Evolutionary conservation across 176 grass and related monocot genomes (phyloP).

Genomic region (Carex pumila): DNA sequence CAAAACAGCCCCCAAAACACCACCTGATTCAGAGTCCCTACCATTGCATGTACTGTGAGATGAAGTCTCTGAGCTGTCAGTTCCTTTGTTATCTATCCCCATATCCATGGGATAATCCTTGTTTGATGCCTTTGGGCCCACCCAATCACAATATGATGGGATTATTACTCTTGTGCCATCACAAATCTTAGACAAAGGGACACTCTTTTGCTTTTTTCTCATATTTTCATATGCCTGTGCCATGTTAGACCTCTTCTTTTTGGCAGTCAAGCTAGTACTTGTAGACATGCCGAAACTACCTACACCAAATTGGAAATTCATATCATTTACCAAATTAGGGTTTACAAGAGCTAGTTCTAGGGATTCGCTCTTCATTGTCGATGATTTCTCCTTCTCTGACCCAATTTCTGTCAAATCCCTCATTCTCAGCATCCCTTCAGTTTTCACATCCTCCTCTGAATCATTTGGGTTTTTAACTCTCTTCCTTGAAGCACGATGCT

Average conservation of each 20-base stretch:
- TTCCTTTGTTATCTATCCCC: constrained; percentile 6
- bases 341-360: constrained; percentile 33
- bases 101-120: background rate
- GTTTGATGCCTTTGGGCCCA: constrained; percentile 15
- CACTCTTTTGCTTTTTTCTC: constrained; percentile 64
- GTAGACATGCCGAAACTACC: constrained; percentile 8
- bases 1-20: constrained; percentile 27
- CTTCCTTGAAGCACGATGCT: constrained; percentile 40
- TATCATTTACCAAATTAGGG: constrained; percentile 21
- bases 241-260: constrained; percentile 67
- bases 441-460: constrained; percentile 43
- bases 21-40: constrained; percentile 25
- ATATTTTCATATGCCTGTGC: constrained; percentile 68
- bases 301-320: constrained; percentile 20
- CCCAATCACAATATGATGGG: constrained; percentile 66
- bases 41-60: constrained; percentile 27
- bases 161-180: constrained; percentile 54
- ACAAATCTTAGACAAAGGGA: constrained; percentile 52
- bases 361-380: constrained; percentile 44
- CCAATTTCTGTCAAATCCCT: constrained; percentile 88
- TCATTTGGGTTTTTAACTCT: constrained; percentile 56
- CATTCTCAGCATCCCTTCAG: constrained; percentile 68
- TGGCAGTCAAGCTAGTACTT: constrained; percentile 52
- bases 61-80: constrained; percentile 65
- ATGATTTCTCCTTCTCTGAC: constrained; percentile 33